Evolutionary conservation across 2,329 filamentous ascomycete species (phyloP).

Genomic region (Aureobasidium zeae): DNA sequence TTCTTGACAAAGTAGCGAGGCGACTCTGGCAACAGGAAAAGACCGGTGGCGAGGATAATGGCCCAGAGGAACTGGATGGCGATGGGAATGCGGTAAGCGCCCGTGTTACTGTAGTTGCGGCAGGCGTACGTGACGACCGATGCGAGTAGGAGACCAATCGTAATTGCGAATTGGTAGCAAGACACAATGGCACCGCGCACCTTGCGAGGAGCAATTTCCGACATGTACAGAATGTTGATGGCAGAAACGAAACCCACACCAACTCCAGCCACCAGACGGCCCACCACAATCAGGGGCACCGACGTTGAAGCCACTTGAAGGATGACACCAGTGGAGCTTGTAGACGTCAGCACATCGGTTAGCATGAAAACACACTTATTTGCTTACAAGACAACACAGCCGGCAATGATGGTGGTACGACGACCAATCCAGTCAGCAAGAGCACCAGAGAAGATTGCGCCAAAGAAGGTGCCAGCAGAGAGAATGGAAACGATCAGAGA

Average conservation of each 20-base stretch:
- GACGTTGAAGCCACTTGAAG: constrained; percentile 52
- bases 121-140: constrained; percentile 66
- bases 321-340: constrained; percentile 41
- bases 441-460: constrained; percentile 49
- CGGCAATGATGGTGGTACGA: constrained; percentile 52
- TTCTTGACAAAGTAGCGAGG: constrained; percentile 79
- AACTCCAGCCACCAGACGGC: constrained; percentile 64
- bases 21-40: constrained; percentile 71
- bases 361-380: too few species aligned
- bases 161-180: constrained; percentile 76
- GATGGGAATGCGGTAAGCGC: constrained; percentile 73
- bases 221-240: constrained; percentile 41
- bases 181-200: constrained; percentile 70
- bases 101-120: constrained; percentile 50
- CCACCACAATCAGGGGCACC: constrained; percentile 58
- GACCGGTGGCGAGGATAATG: constrained; percentile 59
- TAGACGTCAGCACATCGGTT: too few species aligned
- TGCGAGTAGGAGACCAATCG: constrained; percentile 67
- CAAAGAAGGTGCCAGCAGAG: constrained; percentile 69
- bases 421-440: constrained; percentile 59
- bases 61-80: constrained; percentile 74
- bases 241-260: constrained; percentile 67
- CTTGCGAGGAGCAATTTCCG: constrained; percentile 46
- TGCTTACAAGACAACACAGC: constrained; percentile 58
- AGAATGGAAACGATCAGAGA: constrained; percentile 65